phyloP scores from a whole-genome alignment of 345 rosid species.

The Aurinia saxatilis region DNA sequence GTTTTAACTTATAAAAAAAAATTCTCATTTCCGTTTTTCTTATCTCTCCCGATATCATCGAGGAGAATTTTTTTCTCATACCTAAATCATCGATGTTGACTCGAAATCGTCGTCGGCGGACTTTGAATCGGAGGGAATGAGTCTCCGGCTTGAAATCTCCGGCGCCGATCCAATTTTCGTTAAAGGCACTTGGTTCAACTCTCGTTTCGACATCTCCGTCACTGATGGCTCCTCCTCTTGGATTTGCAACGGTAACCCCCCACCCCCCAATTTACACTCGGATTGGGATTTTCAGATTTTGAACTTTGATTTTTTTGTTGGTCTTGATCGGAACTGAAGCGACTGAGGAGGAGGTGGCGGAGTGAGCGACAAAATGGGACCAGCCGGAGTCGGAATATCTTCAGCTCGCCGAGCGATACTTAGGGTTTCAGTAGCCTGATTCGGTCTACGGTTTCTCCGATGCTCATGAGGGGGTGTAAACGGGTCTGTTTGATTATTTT shows the following conservation, averaged over 20 bases:
- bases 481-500: constrained; percentile 36
- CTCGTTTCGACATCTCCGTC: constrained; percentile 66
- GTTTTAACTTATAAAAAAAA: too few relatives aligned
- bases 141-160: constrained; percentile 56
- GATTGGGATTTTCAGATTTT: background rate
- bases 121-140: constrained; percentile 45
- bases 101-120: too few relatives aligned
- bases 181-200: constrained; percentile 58
- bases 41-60: too few relatives aligned
- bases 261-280: background rate
- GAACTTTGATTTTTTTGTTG: background rate
- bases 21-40: too few relatives aligned
- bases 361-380: constrained; percentile 84
- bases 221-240: constrained; percentile 71
- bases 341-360: constrained; percentile 63
- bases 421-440: constrained; percentile 71
- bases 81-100: too few relatives aligned
- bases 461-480: constrained; percentile 58
- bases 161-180: constrained; percentile 48
- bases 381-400: constrained; percentile 64
- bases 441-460: constrained; percentile 69
- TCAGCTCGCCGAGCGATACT: constrained; percentile 58
- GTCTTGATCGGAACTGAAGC: too few relatives aligned
- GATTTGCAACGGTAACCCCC: constrained; percentile 76
- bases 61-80: too few relatives aligned